Base-by-base conservation (phyloP, 1,139 yeast genomes). In the Blastobotrys malaysiensis region DNA sequence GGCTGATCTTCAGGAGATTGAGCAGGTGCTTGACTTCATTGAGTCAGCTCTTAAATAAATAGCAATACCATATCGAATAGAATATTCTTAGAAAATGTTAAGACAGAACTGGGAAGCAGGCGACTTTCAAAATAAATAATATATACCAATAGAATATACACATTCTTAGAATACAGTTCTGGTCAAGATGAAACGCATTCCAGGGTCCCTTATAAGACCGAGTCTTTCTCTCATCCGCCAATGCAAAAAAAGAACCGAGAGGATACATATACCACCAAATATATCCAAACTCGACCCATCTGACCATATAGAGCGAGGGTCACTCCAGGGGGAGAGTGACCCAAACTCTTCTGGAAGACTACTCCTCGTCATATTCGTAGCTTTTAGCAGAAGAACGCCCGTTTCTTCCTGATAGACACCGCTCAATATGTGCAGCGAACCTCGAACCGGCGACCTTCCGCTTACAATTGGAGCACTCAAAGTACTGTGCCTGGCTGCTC, bases 401-500 rank as follows among this genome's bases (percentile, higher is more conserved):
- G 46, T 63, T 68, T 14, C 74, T 61, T 1, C 88, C 86, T 31
- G 83, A 88, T 43, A 90, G 71, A 65, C 99, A 93, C 63, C 96
- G 82, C 66, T 89, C 95, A 48, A 91, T 77, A 70, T 93, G 99
- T 52, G 88, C 91, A 2, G 98, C 97, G 74, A 88, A 90, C 57
- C 99, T 75, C 43, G 88, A 84, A 0, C 96, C 97, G 0, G 97
- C 93, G 14, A 93, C 86, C 65, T 86, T 88, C 54, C 99, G 76
- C 6, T 82, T 83, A 70, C 99, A 93, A 61, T 86, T 86, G 14
- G 80, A 78, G 71, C 99, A 93, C 56, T 74, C 79, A 65, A 89
- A 88, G 69, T 90, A 90, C 19, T 76, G 67, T 22, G 71, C 65
- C 19, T 76, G 80, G 2, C 70, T 66, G 6, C 70, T 65, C 57